Evolutionary conservation across 75 land plant genomes (phyloP).

Genomic region (Cryptomeria japonica): DNA sequence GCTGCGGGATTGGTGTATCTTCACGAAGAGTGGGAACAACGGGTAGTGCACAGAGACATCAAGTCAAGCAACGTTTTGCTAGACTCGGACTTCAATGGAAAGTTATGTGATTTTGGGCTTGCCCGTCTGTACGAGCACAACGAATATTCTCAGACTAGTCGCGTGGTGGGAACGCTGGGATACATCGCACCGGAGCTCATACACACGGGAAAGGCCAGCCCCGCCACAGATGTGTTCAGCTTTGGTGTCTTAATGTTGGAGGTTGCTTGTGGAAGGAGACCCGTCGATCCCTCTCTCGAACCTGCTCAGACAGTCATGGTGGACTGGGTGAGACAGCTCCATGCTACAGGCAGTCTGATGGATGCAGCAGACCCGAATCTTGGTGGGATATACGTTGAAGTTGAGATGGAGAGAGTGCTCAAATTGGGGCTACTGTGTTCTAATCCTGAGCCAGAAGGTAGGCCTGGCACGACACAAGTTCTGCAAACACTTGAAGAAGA

Average conservation of each 20-base stretch:
- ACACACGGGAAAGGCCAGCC: slow-evolving; percentile 16
- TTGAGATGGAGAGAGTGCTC: not conserved
- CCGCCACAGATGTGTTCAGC: not conserved
- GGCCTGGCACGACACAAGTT: not conserved
- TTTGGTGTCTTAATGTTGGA: slow-evolving; percentile 5
- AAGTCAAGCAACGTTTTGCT: slow-evolving; percentile 31
- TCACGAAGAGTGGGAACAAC: slow-evolving; percentile 16
- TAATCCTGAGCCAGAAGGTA: not conserved
- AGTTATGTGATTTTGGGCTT: slow-evolving; percentile 34
- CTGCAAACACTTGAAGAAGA: not conserved
- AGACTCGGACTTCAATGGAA: slow-evolving; percentile 26
- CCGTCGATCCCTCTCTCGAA: slow-evolving; percentile 13
- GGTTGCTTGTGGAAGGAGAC: slow-evolving; percentile 20
- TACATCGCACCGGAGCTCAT: slow-evolving; percentile 30
- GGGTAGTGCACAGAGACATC: slow-evolving; percentile 26
- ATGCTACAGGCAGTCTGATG: slow-evolving; percentile 6
- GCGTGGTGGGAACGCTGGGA: slow-evolving; percentile 22
- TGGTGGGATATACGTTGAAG: not conserved
- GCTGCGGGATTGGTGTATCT: slow-evolving; percentile 27
- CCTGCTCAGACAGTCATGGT: slow-evolving; percentile 11
- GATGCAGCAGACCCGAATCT: not conserved
- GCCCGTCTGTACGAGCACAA: slow-evolving; percentile 31
- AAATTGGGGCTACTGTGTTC: not conserved
- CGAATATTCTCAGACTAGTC: slow-evolving; percentile 14
- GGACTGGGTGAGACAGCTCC: slow-evolving; percentile 37